Base-by-base conservation (phyloP, 768 basidiomycete genomes). In the Tricholoma matsutake region DNA sequence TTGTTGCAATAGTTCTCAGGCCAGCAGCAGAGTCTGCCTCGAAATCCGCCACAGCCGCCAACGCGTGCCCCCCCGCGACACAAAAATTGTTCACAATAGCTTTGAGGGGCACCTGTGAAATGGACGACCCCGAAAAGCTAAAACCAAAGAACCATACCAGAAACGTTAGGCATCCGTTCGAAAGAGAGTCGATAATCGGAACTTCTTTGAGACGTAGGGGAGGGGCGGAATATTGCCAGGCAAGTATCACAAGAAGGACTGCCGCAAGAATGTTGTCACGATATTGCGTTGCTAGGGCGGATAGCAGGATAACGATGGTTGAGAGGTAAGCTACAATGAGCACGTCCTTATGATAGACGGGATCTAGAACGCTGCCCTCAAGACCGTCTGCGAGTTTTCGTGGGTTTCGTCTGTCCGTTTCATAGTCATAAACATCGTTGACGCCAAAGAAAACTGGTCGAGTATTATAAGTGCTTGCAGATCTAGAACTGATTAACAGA, bases 71-170 rank as follows among this genome's bases (percentile, higher is more conserved):
- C 13, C 53, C 64, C 10, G 57, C 22, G 11, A 62, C 61, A 34
- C 62, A 65, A n/a, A 65, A 28, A 47, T 58, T 54, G 47, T 63
- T 45, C 60, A 61, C 54, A 11, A 61, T 31, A 9, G 62, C 64
- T 49, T 63, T 65, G 28, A 53, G 47, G 37, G 62, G 54, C 22
- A 58, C 45, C 13, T 63, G 52, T 7, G 47, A 52, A 2, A 59
- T 28, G 22, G 47, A 35, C 25, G 43, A 51, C 22, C 62, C 59
- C 5, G 64, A 65, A 56, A 63, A 65, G 31, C 62, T 61, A 39
- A 63, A 65, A 4, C 64, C 64, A 58, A 62, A 63, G 39, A 65
- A 63, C 64, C 62, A 65, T 25, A 52, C 43, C 14, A 65, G 49
- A 35, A 53, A 65, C 8, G 60, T 57, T 16, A 65, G 59, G 32